These are phyloP conservation scores for Pseudogymnoascus sp. DNA, from an alignment of 2,329 filamentous ascomycete genomes.

Conservation along the genomic window DNA sequence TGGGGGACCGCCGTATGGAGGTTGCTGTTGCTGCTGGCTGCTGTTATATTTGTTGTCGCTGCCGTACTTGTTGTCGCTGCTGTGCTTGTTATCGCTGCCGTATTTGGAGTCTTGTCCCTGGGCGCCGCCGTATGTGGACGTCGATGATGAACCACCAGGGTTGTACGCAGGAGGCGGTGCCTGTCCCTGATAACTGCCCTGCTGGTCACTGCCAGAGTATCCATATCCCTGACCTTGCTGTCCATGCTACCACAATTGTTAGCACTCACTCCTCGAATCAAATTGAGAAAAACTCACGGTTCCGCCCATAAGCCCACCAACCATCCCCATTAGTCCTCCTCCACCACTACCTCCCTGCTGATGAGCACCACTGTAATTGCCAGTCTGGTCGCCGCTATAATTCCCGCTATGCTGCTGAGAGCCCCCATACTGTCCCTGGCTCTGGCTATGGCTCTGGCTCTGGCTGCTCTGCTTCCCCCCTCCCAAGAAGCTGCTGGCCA, in stretches of 20 bases:
- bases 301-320: constrained; percentile 26
- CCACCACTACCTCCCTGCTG: background rate
- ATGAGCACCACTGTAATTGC: constrained; percentile 4
- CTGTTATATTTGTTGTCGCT: constrained; percentile 4
- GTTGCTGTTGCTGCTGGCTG: constrained; percentile 11
- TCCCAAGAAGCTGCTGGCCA: constrained; percentile 45
- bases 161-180: constrained; percentile 57
- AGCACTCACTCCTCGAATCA: background rate
- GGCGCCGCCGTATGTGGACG: constrained; percentile 12
- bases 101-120: constrained; percentile 8
- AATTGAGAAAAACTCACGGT: constrained; percentile 23
- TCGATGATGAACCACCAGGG: constrained; percentile 23
- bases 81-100: background rate
- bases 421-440: constrained; percentile 53
- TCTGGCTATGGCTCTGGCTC: constrained; percentile 22
- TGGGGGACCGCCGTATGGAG: constrained; percentile 19
- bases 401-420: constrained; percentile 42
- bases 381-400: background rate
- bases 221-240: constrained; percentile 48
- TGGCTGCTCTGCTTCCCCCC: constrained; percentile 32
- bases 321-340: constrained; percentile 23
- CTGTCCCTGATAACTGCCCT: constrained; percentile 50
- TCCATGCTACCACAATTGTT: constrained; percentile 16
- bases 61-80: background rate
- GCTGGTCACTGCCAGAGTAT: constrained; percentile 41